These are phyloP conservation scores for Chalaropsis ovoidea DNA, from an alignment of 2,329 filamentous ascomycete genomes.

Conservation along the genomic window DNA sequence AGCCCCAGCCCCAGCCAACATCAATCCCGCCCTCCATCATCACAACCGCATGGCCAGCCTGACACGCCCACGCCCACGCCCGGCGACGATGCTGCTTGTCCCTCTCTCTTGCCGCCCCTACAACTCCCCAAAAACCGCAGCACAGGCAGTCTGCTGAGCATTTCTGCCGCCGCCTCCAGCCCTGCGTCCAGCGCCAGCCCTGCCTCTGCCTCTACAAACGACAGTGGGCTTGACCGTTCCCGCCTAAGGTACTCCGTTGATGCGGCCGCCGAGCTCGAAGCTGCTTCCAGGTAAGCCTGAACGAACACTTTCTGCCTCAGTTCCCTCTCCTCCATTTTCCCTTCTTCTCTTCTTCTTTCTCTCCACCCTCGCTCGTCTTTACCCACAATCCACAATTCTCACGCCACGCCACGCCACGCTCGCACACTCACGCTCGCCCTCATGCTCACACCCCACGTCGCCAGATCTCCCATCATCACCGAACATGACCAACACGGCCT, in stretches of 20 bases:
- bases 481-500: slow-evolving; percentile 81
- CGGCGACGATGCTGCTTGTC: slow-evolving; percentile 12
- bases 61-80: no score
- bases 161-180: slow-evolving; percentile 9
- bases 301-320: not conserved
- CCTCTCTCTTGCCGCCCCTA: slow-evolving; percentile 2
- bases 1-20: not conserved
- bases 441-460: slow-evolving; percentile 16
- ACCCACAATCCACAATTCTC: not conserved
- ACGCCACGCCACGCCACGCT: no score
- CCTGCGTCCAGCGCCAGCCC: not conserved
- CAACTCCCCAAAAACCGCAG: slow-evolving; percentile 24
- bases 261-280: slow-evolving; percentile 21
- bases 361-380: not conserved
- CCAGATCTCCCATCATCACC: slow-evolving; percentile 67
- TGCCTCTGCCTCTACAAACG: not conserved
- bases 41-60: slow-evolving; percentile 13
- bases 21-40: not conserved
- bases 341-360: not conserved
- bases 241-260: slow-evolving; percentile 23
- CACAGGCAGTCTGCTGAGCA: slow-evolving; percentile 22
- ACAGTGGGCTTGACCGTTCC: slow-evolving; percentile 14
- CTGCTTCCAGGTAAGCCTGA: slow-evolving; percentile 17
- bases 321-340: not conserved
- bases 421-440: not conserved